Percentiles rank a stretch among this genome's conserved stretches.
These are phyloP conservation scores for Fusarium staphyleae DNA, from an alignment of 2,329 filamentous ascomycete species.

Conservation along the genomic window DNA sequence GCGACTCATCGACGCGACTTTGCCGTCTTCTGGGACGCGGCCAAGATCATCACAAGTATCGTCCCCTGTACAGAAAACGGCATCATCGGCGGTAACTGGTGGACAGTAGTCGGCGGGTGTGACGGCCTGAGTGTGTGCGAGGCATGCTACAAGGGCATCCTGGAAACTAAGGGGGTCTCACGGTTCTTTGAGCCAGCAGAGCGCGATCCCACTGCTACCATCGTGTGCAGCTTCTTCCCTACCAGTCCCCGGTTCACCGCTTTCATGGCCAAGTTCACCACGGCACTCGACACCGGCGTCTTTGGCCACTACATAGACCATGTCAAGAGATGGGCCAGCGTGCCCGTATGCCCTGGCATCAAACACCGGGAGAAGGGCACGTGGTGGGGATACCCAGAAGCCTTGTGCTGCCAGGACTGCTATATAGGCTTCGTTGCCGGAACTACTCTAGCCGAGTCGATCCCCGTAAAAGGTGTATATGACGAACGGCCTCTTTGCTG, in stretches of 20 bases:
- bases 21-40: constrained; percentile 39
- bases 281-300: constrained; percentile 45
- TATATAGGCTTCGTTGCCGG: constrained; percentile 43
- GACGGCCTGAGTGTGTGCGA: constrained; percentile 43
- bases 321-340: constrained; percentile 41
- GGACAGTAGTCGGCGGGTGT: constrained; percentile 40
- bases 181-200: constrained; percentile 41
- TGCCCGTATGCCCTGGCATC: constrained; percentile 43
- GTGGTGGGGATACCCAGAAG: constrained; percentile 49
- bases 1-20: constrained; percentile 40
- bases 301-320: constrained; percentile 42
- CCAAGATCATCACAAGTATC: constrained; percentile 31
- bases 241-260: constrained; percentile 35
- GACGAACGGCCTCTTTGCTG: constrained; percentile 44
- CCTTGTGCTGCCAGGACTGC: constrained; percentile 47
- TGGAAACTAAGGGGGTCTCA: constrained; percentile 38
- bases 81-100: constrained; percentile 46
- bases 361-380: constrained; percentile 32
- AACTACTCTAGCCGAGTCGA: constrained; percentile 36
- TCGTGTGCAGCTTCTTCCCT: constrained; percentile 45
- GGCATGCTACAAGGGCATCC: constrained; percentile 44
- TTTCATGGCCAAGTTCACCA: constrained; percentile 39
- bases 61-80: constrained; percentile 42
- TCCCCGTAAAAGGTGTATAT: constrained; percentile 38
- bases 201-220: constrained; percentile 21